Evolutionary conservation across 2,329 filamentous ascomycete genomes (phyloP), one percentile per base, ranked within the genome.

Genomic region (Fusarium papillatum): DNA sequence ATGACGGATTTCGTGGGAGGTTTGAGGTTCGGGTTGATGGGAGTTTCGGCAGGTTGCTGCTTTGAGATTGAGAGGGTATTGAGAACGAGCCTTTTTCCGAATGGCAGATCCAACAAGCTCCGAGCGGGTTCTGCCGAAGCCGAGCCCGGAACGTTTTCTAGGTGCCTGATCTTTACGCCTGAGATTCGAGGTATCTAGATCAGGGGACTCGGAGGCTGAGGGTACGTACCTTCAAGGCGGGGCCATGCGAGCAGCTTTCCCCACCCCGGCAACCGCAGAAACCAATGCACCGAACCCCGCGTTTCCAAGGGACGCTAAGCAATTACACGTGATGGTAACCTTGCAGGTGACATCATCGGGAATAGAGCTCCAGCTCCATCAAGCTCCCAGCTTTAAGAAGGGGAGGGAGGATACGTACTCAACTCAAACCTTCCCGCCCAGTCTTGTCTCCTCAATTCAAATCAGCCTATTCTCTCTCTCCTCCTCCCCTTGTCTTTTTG

Each of bases 1-100:
- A 88, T 93, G 89, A 84, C 82, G 84, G 83, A 83, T 83, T 81
- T 81, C 83, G 79, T 81, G 81, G 78, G 78, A 17, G 81, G 81
- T 81, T 78, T 79, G 78, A 79, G 79, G 78, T 81, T 82, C 78
- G 81, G 81, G 83, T 82, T 81, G 81, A 78, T 81, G 78, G 82
- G 68, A 75, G 53, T 57, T 76, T 78, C 78, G 80, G 77, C 74
- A 73, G 67, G 64, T 74, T 78, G 75, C 79, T 80, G 75, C 81
- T 81, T 77, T 74, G 72, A 78, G 76, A 78, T 81, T 76, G 73
- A 75, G 80, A 82, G 81, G 82, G 81, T 81, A 77, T 81, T 81
- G 76, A 79, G 78, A 80, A 83, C 82, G 84, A 85, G 84, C 82
- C 82, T 84, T 85, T 85, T 85, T 85, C 82, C 79, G 75, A 74